These are phyloP conservation scores for Epichloe coenophiala DNA, from an alignment of 2,329 filamentous ascomycete genomes.

Conservation along the genomic window DNA sequence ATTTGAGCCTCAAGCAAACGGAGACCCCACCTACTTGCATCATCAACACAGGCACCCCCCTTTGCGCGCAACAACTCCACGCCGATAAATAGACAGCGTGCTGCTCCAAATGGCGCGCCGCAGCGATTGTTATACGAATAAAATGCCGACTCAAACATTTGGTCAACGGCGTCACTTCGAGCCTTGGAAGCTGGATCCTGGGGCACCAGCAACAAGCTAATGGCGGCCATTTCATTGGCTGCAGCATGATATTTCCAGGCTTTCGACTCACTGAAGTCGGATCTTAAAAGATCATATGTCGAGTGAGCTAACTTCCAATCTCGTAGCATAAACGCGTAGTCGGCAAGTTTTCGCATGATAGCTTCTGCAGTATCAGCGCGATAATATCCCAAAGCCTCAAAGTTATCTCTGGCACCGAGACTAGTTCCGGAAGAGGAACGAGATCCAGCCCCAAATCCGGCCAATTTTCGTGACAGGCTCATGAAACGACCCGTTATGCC, in stretches of 20 bases:
- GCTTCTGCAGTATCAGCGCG: conserved; percentile 74
- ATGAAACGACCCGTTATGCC: conserved; percentile 90
- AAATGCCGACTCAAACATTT: conserved; percentile 77
- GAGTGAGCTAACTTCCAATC: conserved; percentile 90
- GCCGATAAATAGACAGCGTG: conserved; percentile 62
- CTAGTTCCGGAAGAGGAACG: conserved; percentile 44
- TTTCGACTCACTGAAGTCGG: conserved; percentile 88
- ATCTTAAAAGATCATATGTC: conserved; percentile 78
- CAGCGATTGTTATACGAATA: conserved; percentile 90
- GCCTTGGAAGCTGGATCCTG: conserved; percentile 59
- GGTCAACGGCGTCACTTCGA: conserved; percentile 67
- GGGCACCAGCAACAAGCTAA: conserved; percentile 69
- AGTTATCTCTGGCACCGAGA: conserved; percentile 48
- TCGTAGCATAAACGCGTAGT: conserved; percentile 92
- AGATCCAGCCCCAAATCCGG: conserved; percentile 59
- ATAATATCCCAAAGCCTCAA: conserved; percentile 73
- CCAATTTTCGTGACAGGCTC: conserved; percentile 82
- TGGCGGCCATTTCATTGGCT: conserved; percentile 85
- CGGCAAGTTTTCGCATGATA: conserved; percentile 81
- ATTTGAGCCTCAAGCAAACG: conserved; percentile 68
- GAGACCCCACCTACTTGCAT: conserved; percentile 74
- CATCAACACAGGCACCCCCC: conserved; percentile 68
- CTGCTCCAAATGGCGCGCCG: conserved; percentile 62
- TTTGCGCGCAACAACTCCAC: conserved; percentile 74
- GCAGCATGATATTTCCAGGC: conserved; percentile 94